Percentiles rank a stretch among this genome's conserved stretches.
These are phyloP conservation scores for Sclerotinia spermophila DNA, from an alignment of 2,329 filamentous ascomycete genomes.

Conservation along the genomic window DNA sequence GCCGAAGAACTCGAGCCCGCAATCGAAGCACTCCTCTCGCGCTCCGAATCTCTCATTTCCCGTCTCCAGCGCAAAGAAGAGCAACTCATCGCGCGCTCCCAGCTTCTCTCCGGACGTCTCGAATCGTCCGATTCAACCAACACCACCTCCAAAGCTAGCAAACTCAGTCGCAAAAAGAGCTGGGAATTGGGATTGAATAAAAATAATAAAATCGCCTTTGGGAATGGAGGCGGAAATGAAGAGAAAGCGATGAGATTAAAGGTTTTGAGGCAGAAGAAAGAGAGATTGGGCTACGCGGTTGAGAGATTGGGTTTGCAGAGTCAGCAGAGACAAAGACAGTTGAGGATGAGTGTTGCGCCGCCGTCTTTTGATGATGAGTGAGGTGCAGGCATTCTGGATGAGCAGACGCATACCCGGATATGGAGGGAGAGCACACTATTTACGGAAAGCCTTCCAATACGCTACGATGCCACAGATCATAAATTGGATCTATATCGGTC, in stretches of 20 bases:
- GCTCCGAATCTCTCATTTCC: constrained; percentile 61
- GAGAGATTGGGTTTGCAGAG: constrained; percentile 65
- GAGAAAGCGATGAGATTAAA: constrained; percentile 47
- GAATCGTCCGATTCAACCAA: constrained; percentile 27
- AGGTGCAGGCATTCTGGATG: not conserved
- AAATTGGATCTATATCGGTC: not conserved
- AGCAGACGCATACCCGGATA: no score
- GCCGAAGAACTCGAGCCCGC: constrained; percentile 70
- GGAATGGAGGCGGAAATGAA: constrained; percentile 24
- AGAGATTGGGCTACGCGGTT: constrained; percentile 66
- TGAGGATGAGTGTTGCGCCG: constrained; percentile 67
- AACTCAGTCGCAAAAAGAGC: constrained; percentile 34
- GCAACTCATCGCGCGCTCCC: constrained; percentile 60
- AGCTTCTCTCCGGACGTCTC: constrained; percentile 62
- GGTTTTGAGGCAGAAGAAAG: constrained; percentile 64
- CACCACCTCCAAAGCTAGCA: constrained; percentile 30
- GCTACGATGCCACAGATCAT: not conserved
- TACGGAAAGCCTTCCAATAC: no score
- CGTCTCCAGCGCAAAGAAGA: constrained; percentile 65
- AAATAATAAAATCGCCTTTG: not conserved
- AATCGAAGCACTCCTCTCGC: constrained; percentile 58
- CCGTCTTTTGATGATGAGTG: constrained; percentile 7
- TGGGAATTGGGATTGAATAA: constrained; percentile 36
- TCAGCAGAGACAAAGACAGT: constrained; percentile 63
- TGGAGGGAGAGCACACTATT: not conserved